Evolutionary conservation across 2,329 filamentous ascomycete genomes (phyloP).

Genomic region (Lachnellula cervina): DNA sequence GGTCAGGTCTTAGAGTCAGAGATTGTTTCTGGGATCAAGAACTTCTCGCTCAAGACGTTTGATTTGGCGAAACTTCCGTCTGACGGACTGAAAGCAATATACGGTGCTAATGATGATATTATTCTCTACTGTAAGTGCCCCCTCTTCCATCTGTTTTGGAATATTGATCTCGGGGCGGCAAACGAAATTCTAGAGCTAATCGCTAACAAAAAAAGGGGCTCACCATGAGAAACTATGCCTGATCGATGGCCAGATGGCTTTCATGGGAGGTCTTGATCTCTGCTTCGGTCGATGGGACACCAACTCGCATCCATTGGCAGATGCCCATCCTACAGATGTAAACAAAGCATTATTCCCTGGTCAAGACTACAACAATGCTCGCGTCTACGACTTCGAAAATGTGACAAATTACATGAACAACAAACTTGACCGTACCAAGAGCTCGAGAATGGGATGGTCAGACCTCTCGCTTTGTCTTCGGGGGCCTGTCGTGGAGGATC

Average conservation of each 20-base stretch:
- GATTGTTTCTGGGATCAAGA: conserved; percentile 57
- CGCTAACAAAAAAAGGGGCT: conserved; percentile 47
- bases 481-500: conserved; percentile 69
- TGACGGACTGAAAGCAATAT: conserved; percentile 72
- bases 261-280: conserved; percentile 88
- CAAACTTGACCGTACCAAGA: conserved; percentile 74
- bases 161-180: no score
- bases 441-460: conserved; percentile 88
- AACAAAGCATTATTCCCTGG: conserved; percentile 77
- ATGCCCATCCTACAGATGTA: conserved; percentile 69
- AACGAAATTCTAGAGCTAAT: no score
- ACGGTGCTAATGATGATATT: conserved; percentile 75
- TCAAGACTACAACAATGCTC: conserved; percentile 89
- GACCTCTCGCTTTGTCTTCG: conserved; percentile 74
- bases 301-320: conserved; percentile 74
- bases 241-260: conserved; percentile 71
- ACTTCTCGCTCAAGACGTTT: conserved; percentile 47
- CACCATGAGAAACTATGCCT: conserved; percentile 90
- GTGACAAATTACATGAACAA: conserved; percentile 76
- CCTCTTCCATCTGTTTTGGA: no score
- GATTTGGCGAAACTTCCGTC: conserved; percentile 60
- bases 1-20: conserved; percentile 62
- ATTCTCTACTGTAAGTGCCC: conserved; percentile 62
- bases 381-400: conserved; percentile 75
- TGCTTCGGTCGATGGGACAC: conserved; percentile 89